These are phyloP conservation scores for Sporothrix curviconia DNA, from an alignment of 2,329 filamentous ascomycete genomes.

Conservation along the genomic window DNA sequence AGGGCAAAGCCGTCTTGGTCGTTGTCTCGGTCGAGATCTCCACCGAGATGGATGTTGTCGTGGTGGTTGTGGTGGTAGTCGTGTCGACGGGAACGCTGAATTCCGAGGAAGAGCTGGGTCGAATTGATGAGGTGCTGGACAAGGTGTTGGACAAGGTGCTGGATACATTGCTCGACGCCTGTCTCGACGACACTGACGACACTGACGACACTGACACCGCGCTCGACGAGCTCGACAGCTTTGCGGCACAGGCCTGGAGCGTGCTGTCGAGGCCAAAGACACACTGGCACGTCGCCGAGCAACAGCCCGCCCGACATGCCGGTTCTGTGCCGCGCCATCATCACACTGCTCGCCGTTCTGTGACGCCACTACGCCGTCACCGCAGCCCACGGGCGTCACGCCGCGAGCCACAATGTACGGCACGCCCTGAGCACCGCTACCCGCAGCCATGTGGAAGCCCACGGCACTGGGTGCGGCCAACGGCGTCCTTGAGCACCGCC, in stretches of 20 bases:
- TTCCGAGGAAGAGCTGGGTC: no score
- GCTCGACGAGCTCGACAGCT: background rate
- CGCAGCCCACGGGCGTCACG: conserved; percentile 34
- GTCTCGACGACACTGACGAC: no score
- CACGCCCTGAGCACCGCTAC: conserved; percentile 31
- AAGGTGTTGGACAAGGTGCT: no score
- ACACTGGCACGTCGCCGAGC: conserved; percentile 35
- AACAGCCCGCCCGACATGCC: conserved; percentile 28
- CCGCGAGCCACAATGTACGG: conserved; percentile 38
- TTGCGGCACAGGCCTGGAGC: background rate
- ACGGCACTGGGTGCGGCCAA: conserved; percentile 23
- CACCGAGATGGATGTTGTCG: background rate
- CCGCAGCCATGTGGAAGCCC: conserved; percentile 30
- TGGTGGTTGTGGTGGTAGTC: conserved; percentile 1
- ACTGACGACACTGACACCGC: background rate
- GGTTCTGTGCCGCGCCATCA: conserved; percentile 27
- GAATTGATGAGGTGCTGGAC: background rate
- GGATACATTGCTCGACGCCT: no score
- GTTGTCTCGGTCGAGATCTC: background rate
- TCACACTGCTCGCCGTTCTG: conserved; percentile 36
- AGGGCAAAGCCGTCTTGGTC: background rate
- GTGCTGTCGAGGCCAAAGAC: conserved; percentile 24
- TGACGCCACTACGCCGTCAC: conserved; percentile 31
- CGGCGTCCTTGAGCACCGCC: conserved; percentile 31
- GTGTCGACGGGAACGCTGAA: background rate